Evolutionary conservation across 805 yeast species (phyloP).

Genomic region (Kuraishia floccosa): DNA sequence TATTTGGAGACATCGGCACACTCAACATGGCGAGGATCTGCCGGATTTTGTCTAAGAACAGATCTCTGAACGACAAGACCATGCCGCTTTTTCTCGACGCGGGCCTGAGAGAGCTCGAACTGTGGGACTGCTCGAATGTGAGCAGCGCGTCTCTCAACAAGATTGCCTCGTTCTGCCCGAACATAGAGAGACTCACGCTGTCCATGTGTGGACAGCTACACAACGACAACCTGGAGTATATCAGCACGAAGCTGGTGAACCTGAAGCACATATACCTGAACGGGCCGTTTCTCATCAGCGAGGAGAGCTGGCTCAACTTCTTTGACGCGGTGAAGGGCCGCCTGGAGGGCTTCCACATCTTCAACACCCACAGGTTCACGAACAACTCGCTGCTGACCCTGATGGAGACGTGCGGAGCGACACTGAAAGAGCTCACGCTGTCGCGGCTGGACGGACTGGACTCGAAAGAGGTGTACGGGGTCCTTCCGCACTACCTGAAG

Average conservation of each 20-base stretch:
- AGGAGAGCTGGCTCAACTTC: slow-evolving; percentile 65
- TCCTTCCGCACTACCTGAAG: slow-evolving; percentile 53
- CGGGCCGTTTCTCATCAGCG: slow-evolving; percentile 83
- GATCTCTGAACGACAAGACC: slow-evolving; percentile 68
- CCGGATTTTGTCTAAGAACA: slow-evolving; percentile 66
- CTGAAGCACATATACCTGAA: slow-evolving; percentile 54
- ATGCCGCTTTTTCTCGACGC: slow-evolving; percentile 63
- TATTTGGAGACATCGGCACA: slow-evolving; percentile 78
- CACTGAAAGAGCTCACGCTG: slow-evolving; percentile 45
- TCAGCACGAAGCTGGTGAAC: slow-evolving; percentile 42
- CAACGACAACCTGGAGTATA: slow-evolving; percentile 61
- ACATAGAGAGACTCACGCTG: slow-evolving; percentile 50
- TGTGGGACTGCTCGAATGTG: slow-evolving; percentile 90
- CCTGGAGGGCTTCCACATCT: slow-evolving; percentile 47
- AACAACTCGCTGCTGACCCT: slow-evolving; percentile 53
- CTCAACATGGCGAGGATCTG: slow-evolving; percentile 62
- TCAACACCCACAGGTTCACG: slow-evolving; percentile 77
- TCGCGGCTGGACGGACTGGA: slow-evolving; percentile 66
- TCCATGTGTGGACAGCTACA: slow-evolving; percentile 92
- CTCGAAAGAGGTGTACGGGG: slow-evolving; percentile 42
- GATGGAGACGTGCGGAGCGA: slow-evolving; percentile 47
- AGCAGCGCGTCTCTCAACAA: slow-evolving; percentile 51
- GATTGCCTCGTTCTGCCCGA: slow-evolving; percentile 73
- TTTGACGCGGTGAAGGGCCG: slow-evolving; percentile 47
- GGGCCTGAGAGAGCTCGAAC: slow-evolving; percentile 42